Conservation (phyloP, 129 eudicot species). For the Saussurea involucrata region DNA sequence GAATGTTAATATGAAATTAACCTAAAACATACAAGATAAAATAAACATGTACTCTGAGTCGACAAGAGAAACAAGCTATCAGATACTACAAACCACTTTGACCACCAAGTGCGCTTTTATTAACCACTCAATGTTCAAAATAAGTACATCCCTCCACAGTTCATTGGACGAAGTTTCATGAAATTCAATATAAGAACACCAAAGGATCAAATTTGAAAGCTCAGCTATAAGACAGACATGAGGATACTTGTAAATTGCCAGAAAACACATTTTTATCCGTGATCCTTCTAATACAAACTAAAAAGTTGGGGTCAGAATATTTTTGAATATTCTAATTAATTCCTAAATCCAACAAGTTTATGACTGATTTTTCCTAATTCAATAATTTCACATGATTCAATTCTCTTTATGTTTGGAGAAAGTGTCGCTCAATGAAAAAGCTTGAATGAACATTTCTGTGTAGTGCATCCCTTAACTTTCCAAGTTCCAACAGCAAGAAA, state of each 20-base stretch:
- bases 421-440: neutral
- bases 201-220: neutral
- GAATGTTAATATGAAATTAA: constrained; percentile 36
- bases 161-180: neutral
- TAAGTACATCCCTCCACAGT: neutral
- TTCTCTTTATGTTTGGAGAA: neutral
- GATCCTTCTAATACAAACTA: neutral
- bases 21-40: neutral
- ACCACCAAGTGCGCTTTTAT: neutral
- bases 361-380: neutral
- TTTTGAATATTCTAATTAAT: too few relatives aligned
- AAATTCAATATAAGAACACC: neutral
- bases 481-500: neutral
- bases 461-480: neutral
- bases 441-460: neutral
- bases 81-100: neutral
- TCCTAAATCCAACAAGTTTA: neutral
- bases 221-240: neutral
- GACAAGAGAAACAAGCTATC: neutral
- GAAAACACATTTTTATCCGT: neutral
- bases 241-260: neutral
- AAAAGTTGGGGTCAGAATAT: too few relatives aligned
- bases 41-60: neutral
- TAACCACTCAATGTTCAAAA: neutral
- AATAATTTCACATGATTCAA: neutral